These are phyloP conservation scores for Daldinia sp. DNA, from an alignment of 2,329 filamentous ascomycete species.

Conservation along the genomic window DNA sequence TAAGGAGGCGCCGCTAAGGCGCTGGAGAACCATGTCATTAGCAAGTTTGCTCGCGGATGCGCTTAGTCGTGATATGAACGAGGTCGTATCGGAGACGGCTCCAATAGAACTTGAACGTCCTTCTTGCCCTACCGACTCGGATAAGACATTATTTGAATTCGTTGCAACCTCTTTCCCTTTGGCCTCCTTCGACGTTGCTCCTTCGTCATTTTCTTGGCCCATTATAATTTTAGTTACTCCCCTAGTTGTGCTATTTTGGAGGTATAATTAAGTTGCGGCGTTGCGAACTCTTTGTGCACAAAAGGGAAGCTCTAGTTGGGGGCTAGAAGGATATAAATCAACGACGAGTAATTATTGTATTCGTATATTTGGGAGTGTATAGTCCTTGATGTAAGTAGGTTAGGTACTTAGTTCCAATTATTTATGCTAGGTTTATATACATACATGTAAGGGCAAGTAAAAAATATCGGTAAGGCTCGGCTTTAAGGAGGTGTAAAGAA, in stretches of 20 bases:
- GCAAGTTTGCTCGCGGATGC: conserved; percentile 36
- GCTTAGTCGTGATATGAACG: conserved; percentile 34
- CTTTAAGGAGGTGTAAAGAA: conserved; percentile 7
- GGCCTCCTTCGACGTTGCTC: not conserved
- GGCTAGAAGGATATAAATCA: not conserved
- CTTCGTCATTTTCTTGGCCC: conserved; percentile 9
- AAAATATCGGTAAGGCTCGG: conserved; percentile 26
- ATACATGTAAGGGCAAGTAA: not conserved
- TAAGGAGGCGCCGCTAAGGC: conserved; percentile 13
- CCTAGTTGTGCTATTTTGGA: not conserved
- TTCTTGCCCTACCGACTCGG: conserved; percentile 4
- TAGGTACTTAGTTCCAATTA: not conserved
- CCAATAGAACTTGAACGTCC: not conserved
- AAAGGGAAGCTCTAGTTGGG: not conserved
- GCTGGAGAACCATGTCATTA: conserved; percentile 21
- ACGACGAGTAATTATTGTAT: not conserved
- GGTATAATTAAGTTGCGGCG: not conserved
- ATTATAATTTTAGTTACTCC: conserved; percentile 12
- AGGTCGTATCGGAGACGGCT: not conserved
- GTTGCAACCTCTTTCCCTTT: conserved; percentile 30
- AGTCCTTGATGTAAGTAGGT: not conserved
- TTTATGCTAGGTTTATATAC: not conserved
- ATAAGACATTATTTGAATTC: not conserved
- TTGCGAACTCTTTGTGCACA: not conserved
- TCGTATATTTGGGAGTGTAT: not conserved